Conservation (phyloP, 202 grass and related monocot genomes). For the Bolboschoenoplectus hybrid region DNA sequence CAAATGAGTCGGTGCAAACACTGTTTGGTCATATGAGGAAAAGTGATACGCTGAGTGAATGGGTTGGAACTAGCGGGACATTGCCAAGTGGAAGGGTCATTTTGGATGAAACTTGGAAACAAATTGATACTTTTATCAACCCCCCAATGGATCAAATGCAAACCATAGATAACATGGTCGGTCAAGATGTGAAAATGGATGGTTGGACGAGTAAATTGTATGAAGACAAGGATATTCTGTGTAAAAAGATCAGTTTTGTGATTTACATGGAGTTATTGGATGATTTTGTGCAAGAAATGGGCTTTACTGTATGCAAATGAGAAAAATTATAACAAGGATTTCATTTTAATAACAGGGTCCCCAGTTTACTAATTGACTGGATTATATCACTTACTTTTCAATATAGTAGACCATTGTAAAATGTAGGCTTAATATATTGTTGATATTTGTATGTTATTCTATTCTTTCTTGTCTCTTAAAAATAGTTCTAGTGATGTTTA, state of each 20-base stretch:
- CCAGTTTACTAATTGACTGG: not conserved
- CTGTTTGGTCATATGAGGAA: conserved; percentile 30
- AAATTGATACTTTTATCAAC: conserved; percentile 39
- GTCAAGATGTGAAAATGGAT: conserved; percentile 44
- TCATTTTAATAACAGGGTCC: not conserved
- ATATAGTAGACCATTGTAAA: not conserved
- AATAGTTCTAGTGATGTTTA: conserved; percentile 17
- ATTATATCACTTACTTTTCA: not conserved
- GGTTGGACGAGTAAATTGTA: conserved; percentile 42
- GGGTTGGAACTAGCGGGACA: conserved; percentile 45
- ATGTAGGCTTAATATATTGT: conserved; percentile 15
- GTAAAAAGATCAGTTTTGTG: conserved; percentile 57
- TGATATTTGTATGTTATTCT: conserved; percentile 1
- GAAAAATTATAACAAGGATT: conserved; percentile 4
- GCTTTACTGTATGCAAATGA: conserved; percentile 12
- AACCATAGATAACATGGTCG: conserved; percentile 53
- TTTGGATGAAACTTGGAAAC: conserved; percentile 55
- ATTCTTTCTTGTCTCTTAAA: not conserved
- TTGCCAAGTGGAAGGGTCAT: conserved; percentile 44
- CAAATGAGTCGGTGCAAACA: conserved; percentile 61
- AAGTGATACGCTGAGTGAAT: conserved; percentile 42
- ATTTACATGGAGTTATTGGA: conserved; percentile 58
- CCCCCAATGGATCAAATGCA: conserved; percentile 53
- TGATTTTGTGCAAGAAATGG: conserved; percentile 44
- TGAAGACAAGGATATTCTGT: conserved; percentile 53